Evolutionary conservation across 768 basidiomycete genomes (phyloP), one percentile per base, ranked within the genome.

Genomic region (Coprinopsis sp.): DNA sequence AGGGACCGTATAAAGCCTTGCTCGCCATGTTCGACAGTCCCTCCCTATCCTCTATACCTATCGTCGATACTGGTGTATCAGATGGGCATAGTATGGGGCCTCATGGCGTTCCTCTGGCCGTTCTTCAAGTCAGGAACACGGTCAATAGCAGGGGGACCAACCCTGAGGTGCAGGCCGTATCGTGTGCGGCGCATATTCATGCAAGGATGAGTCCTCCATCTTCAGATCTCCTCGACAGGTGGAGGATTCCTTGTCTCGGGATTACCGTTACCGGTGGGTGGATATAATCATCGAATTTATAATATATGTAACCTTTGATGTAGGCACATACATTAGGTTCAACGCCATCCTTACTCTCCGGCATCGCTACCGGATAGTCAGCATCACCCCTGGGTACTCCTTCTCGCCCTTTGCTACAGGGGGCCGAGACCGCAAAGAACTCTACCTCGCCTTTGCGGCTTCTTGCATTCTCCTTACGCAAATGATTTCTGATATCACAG

Each of bases 361-460:
- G 25, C 37, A 37, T 44, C 52, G 51, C 37, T 52, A 49, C 43
- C 47, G 56, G 21, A 31, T 57, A 30, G 43, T 57, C 31, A 50
- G 43, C 41, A 51, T 59, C 22, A 55, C 58, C 38, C 51, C 51
- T 10, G 42, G 47, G 13, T 31, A 57, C 4, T 57, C 56, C 5
- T 59, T 51, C 44, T 22, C 51, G 25, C 40, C 18, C 19, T 49
- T 40, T 12, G 56, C 50, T n/a, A 44, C 54, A 3, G 44, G 52
- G 33, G 45, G 41, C 12, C 22, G 33, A 19, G 56, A 59, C 16
- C 52, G 52, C n/a, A 31, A 29, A 8, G 31, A 19, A 12, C 54
- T 57, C 30, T 52, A 54, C 38, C 21, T 11, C 16, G 56, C 52
- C 23, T 59, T 59, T 51, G 31, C 42, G 16, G 56, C 56, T 33